Base-by-base conservation (phyloP, 495 filamentous ascomycete genomes). In the Lichenothelia convexa region DNA sequence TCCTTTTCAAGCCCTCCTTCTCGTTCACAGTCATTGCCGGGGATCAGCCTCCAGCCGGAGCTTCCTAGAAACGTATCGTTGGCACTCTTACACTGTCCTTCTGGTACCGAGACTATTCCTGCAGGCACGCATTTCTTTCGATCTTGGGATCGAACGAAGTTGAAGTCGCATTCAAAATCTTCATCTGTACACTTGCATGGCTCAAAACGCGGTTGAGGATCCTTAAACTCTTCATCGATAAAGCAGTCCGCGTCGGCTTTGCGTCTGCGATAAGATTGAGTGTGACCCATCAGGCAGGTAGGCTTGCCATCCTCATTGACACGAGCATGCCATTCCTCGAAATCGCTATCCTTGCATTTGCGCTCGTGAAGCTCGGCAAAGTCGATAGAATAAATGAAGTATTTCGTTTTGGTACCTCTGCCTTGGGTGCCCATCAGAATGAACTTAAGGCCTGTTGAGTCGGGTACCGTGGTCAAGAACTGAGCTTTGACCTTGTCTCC, bases 81-180 rank as follows among this genome's bases (percentile, higher is more conserved):
- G 16, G 60, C 61, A 0, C 70, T 57, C 47, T 75, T 69, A 58
- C 89, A 97, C 17, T 63, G 54, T 2, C 65, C 77, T 27, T 73
- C 62, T 3, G 73, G 68, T 3, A 61, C 47, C 3, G 45, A 42
- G 35, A 71, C 38, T 5, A 54, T 32, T 0, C 68, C 74, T 11
- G 72, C 63, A 0, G 71, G 66, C 4, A 72, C 54, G 48, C 89
- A 97, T 29, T 60, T 57, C 30, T 70, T 67, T 22, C 64, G 55
- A 38, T 79, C 70, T n/a, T 75, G 67, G 30, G 62, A 64, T 33
- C 61, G 64, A 30, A 71, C 57, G 50, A 89, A 94, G 51, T 87
- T 86, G 62, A 75, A 91, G 50, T 94, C 83, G 54, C 89, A 97
- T 55, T 97, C 89, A 48, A 81, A 97, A 55, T 97, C 89, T 22